Base-by-base conservation (phyloP, 257 asterid species). In the Nicotiana sylvestris region DNA sequence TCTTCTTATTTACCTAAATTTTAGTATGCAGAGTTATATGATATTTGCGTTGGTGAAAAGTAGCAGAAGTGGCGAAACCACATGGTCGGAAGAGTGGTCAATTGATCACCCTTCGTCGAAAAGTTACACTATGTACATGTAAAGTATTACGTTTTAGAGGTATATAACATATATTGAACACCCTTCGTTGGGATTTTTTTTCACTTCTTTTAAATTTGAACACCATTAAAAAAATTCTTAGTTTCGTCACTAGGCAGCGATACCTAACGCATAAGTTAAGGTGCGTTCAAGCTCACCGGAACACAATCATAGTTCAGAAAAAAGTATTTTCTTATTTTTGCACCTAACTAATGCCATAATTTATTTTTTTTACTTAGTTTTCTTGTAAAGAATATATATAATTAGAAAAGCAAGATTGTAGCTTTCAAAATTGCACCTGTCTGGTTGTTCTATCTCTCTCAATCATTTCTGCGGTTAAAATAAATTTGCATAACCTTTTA, bases 261-360 rank as follows among this genome's bases (percentile, higher is more conserved):
- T 39, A 6, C 6, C 2, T 2, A 37, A 6, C 8, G 9, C 46
- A 6, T 37, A 37, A 37, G 2, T 37, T 6, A 37, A 37, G 2
- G 9, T 7, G 5, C 0, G 15, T 33, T 13, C 9, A 16, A 33
- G 6, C 1, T 66, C 0, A 1, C 2, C 13, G 8, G 6, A 35
- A 0, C 0, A 9, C 8, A 1, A 9, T 17, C 0, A 2, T 35
- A 17, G 10, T 33, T 33, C 5, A 3, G 0, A 0, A 17, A 29
- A 67, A 33, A 39, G 5, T 10, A 1, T 33, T 67, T 33, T 57
- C 30, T 68, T 10, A n/a, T 4, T 18, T 69, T 10, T 69, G 33
- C 33, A 39, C 5, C 57, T 10, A 69, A 69, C 10, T 69, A 25
- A 62, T 4, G 25, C 35, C 33, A 25, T 62, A n/a, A 5, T 57